phyloP scores from a whole-genome alignment of 1,284 basidiomycete species.

The Kwoniella shivajii region DNA sequence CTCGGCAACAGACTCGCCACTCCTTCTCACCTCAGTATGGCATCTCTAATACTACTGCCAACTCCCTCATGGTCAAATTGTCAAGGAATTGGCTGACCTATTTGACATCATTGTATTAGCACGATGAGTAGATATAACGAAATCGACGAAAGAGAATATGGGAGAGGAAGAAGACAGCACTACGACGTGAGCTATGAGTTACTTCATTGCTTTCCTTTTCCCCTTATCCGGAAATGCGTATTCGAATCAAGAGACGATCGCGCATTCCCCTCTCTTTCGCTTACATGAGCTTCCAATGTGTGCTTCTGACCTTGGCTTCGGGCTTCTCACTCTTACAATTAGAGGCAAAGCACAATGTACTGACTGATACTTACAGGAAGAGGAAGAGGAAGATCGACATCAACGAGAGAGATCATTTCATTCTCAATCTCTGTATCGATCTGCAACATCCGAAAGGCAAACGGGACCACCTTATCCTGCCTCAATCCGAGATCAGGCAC shows the following conservation, averaged over 20 bases:
- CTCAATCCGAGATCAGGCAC: too few relatives aligned
- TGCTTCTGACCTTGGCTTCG: too few relatives aligned
- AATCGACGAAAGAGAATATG: slow-evolving; percentile 15
- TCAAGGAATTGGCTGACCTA: background rate
- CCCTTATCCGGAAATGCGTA: background rate
- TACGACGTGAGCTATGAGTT: slow-evolving; percentile 6
- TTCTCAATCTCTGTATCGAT: background rate
- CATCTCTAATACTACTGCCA: background rate
- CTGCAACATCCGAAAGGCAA: background rate
- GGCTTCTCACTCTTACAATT: background rate
- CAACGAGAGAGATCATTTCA: background rate
- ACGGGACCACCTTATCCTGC: background rate
- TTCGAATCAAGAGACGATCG: too few relatives aligned
- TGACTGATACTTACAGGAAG: background rate
- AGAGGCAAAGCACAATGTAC: too few relatives aligned
- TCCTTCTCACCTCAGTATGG: background rate
- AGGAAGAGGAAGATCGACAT: background rate
- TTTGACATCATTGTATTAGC: background rate
- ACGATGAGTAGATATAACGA: slow-evolving; percentile 20
- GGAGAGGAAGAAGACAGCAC: slow-evolving; percentile 2
- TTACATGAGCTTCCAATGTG: too few relatives aligned
- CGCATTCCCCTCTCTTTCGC: too few relatives aligned
- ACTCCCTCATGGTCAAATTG: background rate
- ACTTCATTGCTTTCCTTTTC: background rate
- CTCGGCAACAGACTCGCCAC: too few relatives aligned